These are phyloP conservation scores for Wallemia mellicola DNA, from an alignment of 1,284 basidiomycete genomes.

Conservation along the genomic window DNA sequence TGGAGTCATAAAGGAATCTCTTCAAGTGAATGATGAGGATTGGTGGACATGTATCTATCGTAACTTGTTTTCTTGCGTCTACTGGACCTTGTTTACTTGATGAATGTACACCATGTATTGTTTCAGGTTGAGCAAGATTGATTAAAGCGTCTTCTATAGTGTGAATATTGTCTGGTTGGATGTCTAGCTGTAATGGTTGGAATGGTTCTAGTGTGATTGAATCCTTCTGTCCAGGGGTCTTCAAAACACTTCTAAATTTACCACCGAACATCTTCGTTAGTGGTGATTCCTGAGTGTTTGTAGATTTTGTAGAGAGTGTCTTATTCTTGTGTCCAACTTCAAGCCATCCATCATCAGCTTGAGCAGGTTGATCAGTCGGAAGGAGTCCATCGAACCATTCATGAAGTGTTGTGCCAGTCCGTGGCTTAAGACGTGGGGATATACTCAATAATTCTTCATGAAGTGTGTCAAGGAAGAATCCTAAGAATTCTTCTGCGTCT, in stretches of 20 bases:
- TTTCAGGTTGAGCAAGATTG: conserved; percentile 49
- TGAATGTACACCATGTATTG: conserved; percentile 37
- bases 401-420: conserved; percentile 3
- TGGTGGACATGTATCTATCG: conserved; percentile 56
- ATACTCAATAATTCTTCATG: conserved; percentile 68
- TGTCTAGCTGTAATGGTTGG: conserved; percentile 64
- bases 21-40: conserved; percentile 77
- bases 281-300: conserved; percentile 51
- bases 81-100: conserved; percentile 29
- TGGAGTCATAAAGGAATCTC: conserved; percentile 65
- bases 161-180: conserved; percentile 43
- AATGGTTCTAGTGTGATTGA: conserved; percentile 77
- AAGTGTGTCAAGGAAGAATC: conserved; percentile 78
- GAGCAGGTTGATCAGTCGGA: conserved; percentile 14
- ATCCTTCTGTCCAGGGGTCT: conserved; percentile 51
- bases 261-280: conserved; percentile 81
- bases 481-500: conserved; percentile 95
- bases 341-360: conserved; percentile 31
- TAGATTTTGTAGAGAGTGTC: conserved; percentile 46
- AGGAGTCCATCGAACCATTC: background rate
- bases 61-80: conserved; percentile 63
- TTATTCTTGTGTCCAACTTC: conserved; percentile 80
- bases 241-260: conserved; percentile 61
- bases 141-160: conserved; percentile 57
- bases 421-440: conserved; percentile 16